Evolutionary conservation across 2,329 filamentous ascomycete species (phyloP), one percentile per base, ranked within the genome.

Genomic region (Pseudogymnoascus sp.): DNA sequence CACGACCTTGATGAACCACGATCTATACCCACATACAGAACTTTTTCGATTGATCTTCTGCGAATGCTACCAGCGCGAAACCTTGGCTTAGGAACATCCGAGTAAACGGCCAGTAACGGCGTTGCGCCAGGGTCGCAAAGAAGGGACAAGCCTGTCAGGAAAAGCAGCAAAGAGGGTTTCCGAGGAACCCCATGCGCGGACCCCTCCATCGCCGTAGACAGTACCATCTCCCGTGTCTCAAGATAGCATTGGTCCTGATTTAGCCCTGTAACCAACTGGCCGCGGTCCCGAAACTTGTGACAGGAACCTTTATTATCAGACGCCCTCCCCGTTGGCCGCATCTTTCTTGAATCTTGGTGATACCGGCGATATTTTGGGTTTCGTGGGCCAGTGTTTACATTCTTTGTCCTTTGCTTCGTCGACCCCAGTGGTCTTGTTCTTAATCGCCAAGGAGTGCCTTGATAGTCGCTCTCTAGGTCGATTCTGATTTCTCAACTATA

Each of bases 401-500:
- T 62, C 40, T 60, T 37, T 44, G 38, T 35, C 31, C 38, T 63
- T 40, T 62, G 38, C 62, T 63, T 65, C n/a, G 62, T 60, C 56
- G 35, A 8, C 59, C 31, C 62, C 28, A 62, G 60, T 44, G 62
- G 65, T 61, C 62, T 59, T 62, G 16, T 23, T 23, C 47, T 50
- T 35, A 59, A 59, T 62, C 38, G 47, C 11, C 18, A 16, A 62
- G 38, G 35, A 50, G 31, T 47, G 40, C 33, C 18, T 23, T 23
- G 59, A 60, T 25, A 42, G 4, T 60, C 59, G 23, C 44, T 37
- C 31, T 23, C 25, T 59, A 3, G 18, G 35, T 33, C 50, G 50
- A 31, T 56, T 56, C 16, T 21, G 50, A 56, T 56, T 56, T 56
- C 33, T 60, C 63, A 59, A 61, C 66, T 65, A 67, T 65, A 67